A percentile compares a stretch with the other conserved stretches of the same genome.
Conservation (phyloP, 768 basidiomycete species). For the Tephrocybe sp. region DNA sequence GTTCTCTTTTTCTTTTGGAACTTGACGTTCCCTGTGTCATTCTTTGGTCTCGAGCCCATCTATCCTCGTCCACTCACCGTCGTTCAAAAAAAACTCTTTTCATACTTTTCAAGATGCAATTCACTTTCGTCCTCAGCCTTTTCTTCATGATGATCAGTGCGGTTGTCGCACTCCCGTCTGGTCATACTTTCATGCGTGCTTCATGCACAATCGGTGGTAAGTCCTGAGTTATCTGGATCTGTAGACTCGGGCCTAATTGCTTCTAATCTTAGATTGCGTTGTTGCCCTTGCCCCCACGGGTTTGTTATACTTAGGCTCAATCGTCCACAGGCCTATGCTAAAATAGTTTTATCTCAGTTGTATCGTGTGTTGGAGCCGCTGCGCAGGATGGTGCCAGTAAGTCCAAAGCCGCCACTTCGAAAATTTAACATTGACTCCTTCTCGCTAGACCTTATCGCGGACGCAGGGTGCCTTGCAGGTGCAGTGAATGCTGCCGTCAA, state of each 20-base stretch:
- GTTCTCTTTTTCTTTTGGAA: slow-evolving; percentile 6
- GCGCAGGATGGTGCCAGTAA: slow-evolving; percentile 14
- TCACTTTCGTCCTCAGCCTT: slow-evolving; percentile 9
- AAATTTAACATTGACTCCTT: neutral
- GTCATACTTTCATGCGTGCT: slow-evolving; percentile 13
- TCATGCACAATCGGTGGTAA: slow-evolving; percentile 11
- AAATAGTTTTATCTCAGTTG: neutral
- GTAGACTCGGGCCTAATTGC: neutral
- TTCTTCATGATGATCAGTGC: slow-evolving; percentile 7
- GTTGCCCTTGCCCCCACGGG: slow-evolving; percentile 15
- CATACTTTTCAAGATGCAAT: slow-evolving; percentile 10
- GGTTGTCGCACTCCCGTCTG: slow-evolving; percentile 12
- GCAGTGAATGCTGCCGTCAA: slow-evolving; percentile 12
- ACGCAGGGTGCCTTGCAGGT: slow-evolving; percentile 14
- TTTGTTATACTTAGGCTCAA: neutral
- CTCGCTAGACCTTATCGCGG: slow-evolving; percentile 7
- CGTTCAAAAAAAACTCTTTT: neutral
- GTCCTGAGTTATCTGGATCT: neutral
- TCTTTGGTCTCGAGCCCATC: slow-evolving; percentile 2
- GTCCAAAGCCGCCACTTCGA: neutral
- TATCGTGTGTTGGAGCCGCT: slow-evolving; percentile 13
- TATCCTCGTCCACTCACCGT: neutral
- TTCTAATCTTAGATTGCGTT: slow-evolving; percentile 11
- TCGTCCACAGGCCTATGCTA: too few species aligned
- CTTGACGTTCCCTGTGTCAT: slow-evolving; percentile 17